These are phyloP conservation scores for Trichoderma endophyticum DNA, from an alignment of 2,329 filamentous ascomycete species.

Conservation along the genomic window DNA sequence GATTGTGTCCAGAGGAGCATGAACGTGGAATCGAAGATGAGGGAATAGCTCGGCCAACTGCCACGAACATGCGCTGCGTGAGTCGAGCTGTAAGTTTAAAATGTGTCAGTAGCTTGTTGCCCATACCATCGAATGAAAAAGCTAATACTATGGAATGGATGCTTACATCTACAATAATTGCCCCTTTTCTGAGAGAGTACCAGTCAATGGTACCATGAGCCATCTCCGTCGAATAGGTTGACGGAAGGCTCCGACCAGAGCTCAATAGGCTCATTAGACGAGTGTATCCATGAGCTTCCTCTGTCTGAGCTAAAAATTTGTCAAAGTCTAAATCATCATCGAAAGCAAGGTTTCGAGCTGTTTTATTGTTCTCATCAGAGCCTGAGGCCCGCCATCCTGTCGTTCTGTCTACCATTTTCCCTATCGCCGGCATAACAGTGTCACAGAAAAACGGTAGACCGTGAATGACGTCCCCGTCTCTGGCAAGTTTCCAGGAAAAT, in stretches of 20 bases:
- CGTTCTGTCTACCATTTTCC: neutral
- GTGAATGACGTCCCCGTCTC: neutral
- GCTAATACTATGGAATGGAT: neutral
- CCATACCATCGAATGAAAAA: neutral
- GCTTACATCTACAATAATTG: neutral
- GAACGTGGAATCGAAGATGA: neutral
- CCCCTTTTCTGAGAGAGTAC: neutral
- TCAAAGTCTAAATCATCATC: neutral
- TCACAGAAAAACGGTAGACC: neutral
- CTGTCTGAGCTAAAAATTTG: neutral
- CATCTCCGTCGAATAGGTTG: neutral
- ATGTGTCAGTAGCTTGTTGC: neutral
- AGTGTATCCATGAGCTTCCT: neutral
- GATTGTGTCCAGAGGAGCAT: neutral
- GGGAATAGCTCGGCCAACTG: neutral
- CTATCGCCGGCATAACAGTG: neutral
- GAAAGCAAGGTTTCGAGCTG: neutral
- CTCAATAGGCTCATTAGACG: neutral
- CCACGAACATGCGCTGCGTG: neutral
- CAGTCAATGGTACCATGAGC: neutral
- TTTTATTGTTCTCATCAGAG: neutral
- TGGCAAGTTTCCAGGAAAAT: neutral
- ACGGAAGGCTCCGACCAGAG: neutral
- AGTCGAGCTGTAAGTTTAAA: neutral
- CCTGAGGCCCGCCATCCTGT: neutral